Percentiles rank a stretch among this genome's conserved stretches.
Conservation (phyloP, 441 rosid species). For the Gossypium trilobum region DNA sequence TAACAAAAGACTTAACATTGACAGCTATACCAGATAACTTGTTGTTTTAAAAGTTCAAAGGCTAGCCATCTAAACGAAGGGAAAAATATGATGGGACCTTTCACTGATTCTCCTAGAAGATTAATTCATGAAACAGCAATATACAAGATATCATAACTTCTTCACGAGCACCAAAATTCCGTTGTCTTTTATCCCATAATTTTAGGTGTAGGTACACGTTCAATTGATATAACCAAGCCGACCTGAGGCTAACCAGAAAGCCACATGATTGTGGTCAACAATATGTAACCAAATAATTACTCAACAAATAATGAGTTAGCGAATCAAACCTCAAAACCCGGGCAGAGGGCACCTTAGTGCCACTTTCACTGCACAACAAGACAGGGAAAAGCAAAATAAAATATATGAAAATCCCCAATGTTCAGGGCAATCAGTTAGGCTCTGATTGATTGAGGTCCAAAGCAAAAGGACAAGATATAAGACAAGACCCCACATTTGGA, state of each 20-base stretch:
- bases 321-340: neutral
- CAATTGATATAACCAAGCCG: neutral
- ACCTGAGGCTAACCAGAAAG: neutral
- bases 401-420: neutral
- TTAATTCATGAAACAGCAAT: no score
- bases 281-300: neutral
- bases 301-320: neutral
- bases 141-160: neutral
- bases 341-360: neutral
- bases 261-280: neutral
- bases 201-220: neutral
- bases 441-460: neutral
- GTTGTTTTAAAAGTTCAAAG: no score
- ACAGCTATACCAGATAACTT: no score
- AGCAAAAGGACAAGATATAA: neutral
- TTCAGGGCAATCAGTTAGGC: no score
- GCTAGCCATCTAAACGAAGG: no score
- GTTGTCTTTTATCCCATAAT: neutral
- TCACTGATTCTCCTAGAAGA: no score
- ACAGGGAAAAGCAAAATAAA: neutral
- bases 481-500: neutral
- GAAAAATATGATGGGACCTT: no score
- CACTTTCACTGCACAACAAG: neutral
- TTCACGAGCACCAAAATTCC: neutral
- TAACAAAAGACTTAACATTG: no score